Evolutionary conservation across 192 early-diverging fungal species (phyloP), one percentile per base, ranked within the genome.

Genomic region (Backusella sp.): DNA sequence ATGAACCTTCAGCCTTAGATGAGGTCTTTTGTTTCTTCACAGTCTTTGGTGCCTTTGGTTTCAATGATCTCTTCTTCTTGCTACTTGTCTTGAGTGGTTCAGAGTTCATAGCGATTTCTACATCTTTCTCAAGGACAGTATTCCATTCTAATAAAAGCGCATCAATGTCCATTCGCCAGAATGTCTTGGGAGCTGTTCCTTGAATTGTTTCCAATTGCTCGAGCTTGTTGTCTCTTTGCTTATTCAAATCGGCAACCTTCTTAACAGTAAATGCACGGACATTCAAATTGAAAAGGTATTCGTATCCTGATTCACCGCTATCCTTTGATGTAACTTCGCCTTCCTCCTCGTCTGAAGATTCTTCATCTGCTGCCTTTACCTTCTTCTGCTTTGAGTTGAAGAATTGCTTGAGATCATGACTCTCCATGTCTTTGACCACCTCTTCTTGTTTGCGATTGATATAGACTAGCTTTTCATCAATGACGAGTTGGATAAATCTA

Each of bases 231-330:
- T 88, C 80, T 71, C 88, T 87, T 68, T 97, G 89, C 67, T 89
- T 90, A 26, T 85, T 86, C 39, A 98, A 84, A 76, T 92, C 86
- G 53, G 96, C 88, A 21, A 94, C 80, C 84, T 96, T 96, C 73
- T 99, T 94, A 68, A 86, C 81, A 11, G 96, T 98, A 76, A 99
- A 87, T 70, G 88, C 95, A 91, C 94, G 95, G 56, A 98, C 94
- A 34, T 94, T 91, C 90, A 98, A 96, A 21, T 85, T 85, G 74
- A 99, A 80, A 30, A 99, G 85, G 76, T 98, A 99, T 78, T 97
- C 94, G 75, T 88, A 98, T 73, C 93, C 87, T 46, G 83, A 62
- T 62, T 62, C 42, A 53, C 68, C 42, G 37, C 65, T 26, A 9
- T 70, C 77, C 14, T 41, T 76, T 70, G 46, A 56, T 30, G 49